Conservation (phyloP, 139 green algal genomes). For the Micromonas pusilla region DNA sequence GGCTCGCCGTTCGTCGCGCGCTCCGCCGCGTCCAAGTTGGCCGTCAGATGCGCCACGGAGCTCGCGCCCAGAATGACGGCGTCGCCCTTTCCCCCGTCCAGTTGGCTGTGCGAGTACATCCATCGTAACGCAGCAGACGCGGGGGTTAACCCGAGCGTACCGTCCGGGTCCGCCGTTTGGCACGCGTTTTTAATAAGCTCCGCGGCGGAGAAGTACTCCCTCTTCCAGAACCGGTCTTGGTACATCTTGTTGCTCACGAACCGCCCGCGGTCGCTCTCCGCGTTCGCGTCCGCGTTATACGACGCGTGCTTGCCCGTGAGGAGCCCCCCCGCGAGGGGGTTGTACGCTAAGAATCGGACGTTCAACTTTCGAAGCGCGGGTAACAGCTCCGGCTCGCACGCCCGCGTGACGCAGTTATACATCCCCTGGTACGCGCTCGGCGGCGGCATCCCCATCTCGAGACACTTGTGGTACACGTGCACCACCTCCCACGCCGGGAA, state of each 20-base stretch:
- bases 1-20: background rate
- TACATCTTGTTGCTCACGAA: slow-evolving; percentile 22
- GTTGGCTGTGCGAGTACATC: slow-evolving; percentile 2
- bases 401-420: slow-evolving; percentile 13
- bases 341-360: slow-evolving; percentile 18
- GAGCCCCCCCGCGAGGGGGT: background rate
- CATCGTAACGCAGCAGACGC: background rate
- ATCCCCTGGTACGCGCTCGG: slow-evolving; percentile 18
- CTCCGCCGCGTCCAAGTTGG: background rate
- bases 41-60: background rate
- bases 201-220: background rate
- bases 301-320: slow-evolving; percentile 5
- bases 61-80: slow-evolving; percentile 13
- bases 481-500: slow-evolving; percentile 13
- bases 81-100: slow-evolving; percentile 5
- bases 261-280: background rate
- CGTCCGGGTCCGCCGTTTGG: no score
- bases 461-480: background rate
- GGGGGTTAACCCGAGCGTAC: background rate
- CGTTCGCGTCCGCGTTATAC: background rate
- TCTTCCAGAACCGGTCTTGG: slow-evolving; percentile 2
- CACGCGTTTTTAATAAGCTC: background rate
- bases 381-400: slow-evolving; percentile 8
- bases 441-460: background rate
- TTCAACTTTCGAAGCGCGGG: background rate